Evolutionary conservation across 805 yeast genomes (phyloP), one percentile per base, ranked within the genome.

Genomic region (Zygosaccharomyces rouxii): DNA sequence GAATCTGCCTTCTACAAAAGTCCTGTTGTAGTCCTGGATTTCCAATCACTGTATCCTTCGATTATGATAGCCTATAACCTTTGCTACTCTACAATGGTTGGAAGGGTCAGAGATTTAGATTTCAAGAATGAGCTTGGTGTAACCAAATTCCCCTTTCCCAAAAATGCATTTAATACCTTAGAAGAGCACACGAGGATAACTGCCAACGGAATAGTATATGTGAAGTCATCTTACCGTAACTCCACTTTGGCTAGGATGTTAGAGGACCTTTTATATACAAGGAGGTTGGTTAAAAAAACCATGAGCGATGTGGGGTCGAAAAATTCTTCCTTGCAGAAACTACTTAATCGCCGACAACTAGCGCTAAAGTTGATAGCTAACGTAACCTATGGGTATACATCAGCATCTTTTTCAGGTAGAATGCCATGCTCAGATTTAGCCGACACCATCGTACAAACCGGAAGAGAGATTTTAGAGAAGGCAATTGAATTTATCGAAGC

Each of bases 401-500:
- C 97, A 0, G 99, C 99, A 0, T 81, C 96, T 0, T 94, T 85
- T 61, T 88, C 96, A 7, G 99, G 99, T 0, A 72, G 99, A 53
- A 94, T 94, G 99, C 98, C 99, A 0, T 87, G 94, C 58, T 82
- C 96, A 0, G 98, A 90, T 62, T 76, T 94, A 26, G 96, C 99
- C 0, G 99, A 94, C 68, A 85, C 95, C 10, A 88, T 94, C 63
- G 99, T 94, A 0, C 81, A 89, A 19, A 82, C 94, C 0, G 99
- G 94, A 0, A 72, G 98, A 46, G 97, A 92, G 65, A 84, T 89
- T 0, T 69, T 94, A 43, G 82, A 81, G 46, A 74, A 75, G 44
- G 84, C 97, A 0, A 82, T 89, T 23, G 75, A 76, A 1, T 59
- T 76, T 42, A 90, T 94, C 44, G 95, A 89, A 51, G 51, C 52